phyloP scores from a whole-genome alignment of 2,329 filamentous ascomycete genomes.

The Leptographium radiaticola region DNA sequence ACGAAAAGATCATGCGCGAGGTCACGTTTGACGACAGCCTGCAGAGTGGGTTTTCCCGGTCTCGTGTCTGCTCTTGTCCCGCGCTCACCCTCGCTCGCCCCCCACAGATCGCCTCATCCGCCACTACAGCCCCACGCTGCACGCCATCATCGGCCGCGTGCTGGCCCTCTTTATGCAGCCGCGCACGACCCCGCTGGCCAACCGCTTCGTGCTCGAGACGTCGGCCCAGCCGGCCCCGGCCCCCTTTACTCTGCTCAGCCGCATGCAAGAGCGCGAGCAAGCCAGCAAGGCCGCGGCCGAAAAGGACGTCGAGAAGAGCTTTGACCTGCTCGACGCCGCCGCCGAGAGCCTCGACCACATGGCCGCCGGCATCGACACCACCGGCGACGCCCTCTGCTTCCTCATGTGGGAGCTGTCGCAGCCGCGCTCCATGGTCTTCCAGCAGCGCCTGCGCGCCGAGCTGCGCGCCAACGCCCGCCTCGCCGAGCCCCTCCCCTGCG shows the following conservation, averaged over 20 bases:
- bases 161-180: constrained; percentile 36
- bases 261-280: constrained; percentile 37
- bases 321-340: constrained; percentile 42
- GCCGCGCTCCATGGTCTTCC: constrained; percentile 36
- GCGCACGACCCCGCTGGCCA: constrained; percentile 43
- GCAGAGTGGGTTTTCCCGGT: constrained; percentile 45
- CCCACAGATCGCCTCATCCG: constrained; percentile 42
- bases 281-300: not conserved
- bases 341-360: constrained; percentile 62
- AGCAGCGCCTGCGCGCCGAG: constrained; percentile 40
- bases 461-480: constrained; percentile 17
- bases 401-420: constrained; percentile 60
- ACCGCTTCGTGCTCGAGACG: constrained; percentile 43
- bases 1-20: constrained; percentile 55
- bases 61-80: no score
- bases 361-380: constrained; percentile 60
- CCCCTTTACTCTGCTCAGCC: constrained; percentile 43
- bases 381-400: constrained; percentile 56
- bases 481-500: constrained; percentile 19
- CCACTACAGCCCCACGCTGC: constrained; percentile 41
- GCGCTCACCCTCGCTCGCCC: no score
- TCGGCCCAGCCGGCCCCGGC: constrained; percentile 31
- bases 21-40: constrained; percentile 55
- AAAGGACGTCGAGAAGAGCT: constrained; percentile 14
- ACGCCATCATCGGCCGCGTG: constrained; percentile 31